These are phyloP conservation scores for Umbilicus rupestris DNA, from an alignment of 164 flowering plant species.

Conservation along the genomic window DNA sequence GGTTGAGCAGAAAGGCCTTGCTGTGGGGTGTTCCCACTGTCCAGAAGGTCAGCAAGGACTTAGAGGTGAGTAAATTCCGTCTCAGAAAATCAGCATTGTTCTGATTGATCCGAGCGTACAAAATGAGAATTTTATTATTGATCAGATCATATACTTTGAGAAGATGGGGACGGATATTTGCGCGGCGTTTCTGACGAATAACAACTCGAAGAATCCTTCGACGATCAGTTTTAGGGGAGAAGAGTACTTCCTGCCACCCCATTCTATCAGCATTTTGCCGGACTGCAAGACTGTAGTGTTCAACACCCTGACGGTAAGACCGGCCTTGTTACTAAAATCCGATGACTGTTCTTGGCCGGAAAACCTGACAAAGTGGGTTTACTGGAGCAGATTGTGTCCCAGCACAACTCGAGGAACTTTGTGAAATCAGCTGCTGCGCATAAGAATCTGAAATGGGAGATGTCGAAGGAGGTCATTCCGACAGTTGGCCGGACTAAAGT, in stretches of 20 bases:
- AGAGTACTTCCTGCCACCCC: slow-evolving; percentile 43
- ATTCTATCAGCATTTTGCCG: slow-evolving; percentile 86
- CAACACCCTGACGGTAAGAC: slow-evolving; percentile 49
- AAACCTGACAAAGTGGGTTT: slow-evolving; percentile 16
- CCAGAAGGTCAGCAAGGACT: slow-evolving; percentile 19
- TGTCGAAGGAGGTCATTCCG: slow-evolving; percentile 12
- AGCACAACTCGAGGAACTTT: slow-evolving; percentile 14
- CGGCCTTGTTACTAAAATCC: too few relatives aligned
- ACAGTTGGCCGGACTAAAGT: not conserved
- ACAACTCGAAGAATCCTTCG: slow-evolving; percentile 21
- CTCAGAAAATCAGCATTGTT: too few relatives aligned
- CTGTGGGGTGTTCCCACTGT: slow-evolving; percentile 39
- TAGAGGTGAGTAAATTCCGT: slow-evolving; percentile 42
- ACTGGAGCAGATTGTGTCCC: slow-evolving; percentile 12
- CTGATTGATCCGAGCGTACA: not conserved
- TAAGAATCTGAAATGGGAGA: slow-evolving; percentile 14
- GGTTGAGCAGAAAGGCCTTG: slow-evolving; percentile 58
- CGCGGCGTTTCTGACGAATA: slow-evolving; percentile 81
- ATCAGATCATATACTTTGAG: slow-evolving; percentile 43
- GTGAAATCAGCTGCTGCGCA: slow-evolving; percentile 8
- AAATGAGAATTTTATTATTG: not conserved
- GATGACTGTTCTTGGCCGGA: not conserved
- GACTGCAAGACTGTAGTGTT: slow-evolving; percentile 89
- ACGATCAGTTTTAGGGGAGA: slow-evolving; percentile 45
- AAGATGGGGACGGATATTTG: slow-evolving; percentile 34